phyloP scores from a whole-genome alignment of 2,329 filamentous ascomycete genomes.

The Niveomyces coronatus region DNA sequence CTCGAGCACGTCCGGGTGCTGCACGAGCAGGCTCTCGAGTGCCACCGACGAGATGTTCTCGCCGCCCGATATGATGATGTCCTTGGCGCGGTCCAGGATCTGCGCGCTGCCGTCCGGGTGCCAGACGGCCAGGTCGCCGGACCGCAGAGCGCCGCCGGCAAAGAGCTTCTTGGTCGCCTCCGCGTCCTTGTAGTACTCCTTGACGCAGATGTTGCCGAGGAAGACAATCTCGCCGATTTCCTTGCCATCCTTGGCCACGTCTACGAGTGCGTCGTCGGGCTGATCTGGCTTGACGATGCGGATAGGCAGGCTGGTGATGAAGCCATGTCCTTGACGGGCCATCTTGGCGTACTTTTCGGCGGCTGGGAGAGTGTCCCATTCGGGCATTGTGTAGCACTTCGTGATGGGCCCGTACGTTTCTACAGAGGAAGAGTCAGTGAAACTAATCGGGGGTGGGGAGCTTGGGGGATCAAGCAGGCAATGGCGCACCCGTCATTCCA shows the following conservation, averaged over 20 bases:
- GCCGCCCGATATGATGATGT: constrained; percentile 95
- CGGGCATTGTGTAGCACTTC: constrained; percentile 78
- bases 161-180: constrained; percentile 83
- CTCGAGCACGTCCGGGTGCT: constrained; percentile 83
- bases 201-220: constrained; percentile 80
- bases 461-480: neutral
- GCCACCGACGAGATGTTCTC: constrained; percentile 96
- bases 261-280: constrained; percentile 43
- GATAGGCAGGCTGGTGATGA: constrained; percentile 69
- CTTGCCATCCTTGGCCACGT: constrained; percentile 37
- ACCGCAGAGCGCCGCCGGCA: constrained; percentile 75
- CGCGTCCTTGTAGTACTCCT: constrained; percentile 83
- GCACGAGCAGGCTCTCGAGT: constrained; percentile 78
- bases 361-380: constrained; percentile 64
- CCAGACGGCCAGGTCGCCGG: constrained; percentile 87
- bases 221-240: constrained; percentile 61
- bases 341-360: constrained; percentile 80
- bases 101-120: constrained; percentile 84
- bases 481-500: constrained; percentile 48
- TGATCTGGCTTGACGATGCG: constrained; percentile 75
- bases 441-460: neutral
- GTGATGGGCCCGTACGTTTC: constrained; percentile 95
- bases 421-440: constrained; percentile 9
- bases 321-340: constrained; percentile 90
- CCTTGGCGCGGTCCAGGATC: constrained; percentile 89